Evolutionary conservation across 108 stramenopile genomes (phyloP).

Genomic region (Heterococcus sp.): DNA sequence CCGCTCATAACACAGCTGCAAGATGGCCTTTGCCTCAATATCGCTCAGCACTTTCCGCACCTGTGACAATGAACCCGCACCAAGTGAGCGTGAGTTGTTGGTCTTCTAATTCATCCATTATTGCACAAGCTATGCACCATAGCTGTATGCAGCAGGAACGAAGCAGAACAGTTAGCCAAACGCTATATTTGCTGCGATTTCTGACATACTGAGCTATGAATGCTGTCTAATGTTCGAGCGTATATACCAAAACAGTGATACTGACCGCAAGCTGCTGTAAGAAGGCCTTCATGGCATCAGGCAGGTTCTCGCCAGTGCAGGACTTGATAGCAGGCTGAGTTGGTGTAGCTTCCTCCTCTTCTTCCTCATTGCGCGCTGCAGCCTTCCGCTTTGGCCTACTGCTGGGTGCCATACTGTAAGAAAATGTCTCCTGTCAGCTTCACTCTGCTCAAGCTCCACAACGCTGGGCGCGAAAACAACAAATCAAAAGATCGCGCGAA

Average conservation of each 20-base stretch:
- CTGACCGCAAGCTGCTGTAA: conserved; percentile 26
- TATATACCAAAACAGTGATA: neutral
- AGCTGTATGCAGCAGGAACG: neutral
- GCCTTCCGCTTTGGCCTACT: neutral
- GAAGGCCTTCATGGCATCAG: conserved; percentile 32
- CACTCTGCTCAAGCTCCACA: no score
- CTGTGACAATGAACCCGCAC: neutral
- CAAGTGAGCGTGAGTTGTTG: neutral
- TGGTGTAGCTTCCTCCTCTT: neutral
- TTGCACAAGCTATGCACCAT: neutral
- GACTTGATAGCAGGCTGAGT: neutral
- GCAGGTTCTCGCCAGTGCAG: neutral
- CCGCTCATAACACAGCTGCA: conserved; percentile 4
- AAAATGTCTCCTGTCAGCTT: neutral
- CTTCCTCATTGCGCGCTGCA: neutral
- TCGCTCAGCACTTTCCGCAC: conserved; percentile 16
- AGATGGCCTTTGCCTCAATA: conserved; percentile 6
- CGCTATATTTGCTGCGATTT: neutral
- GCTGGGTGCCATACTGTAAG: neutral
- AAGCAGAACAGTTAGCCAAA: neutral
- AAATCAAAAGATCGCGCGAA: no score
- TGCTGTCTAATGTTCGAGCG: neutral
- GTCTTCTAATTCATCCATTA: neutral
- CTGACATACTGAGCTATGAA: neutral
- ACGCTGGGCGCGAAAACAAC: no score